phyloP scores from a whole-genome alignment of 306 rosid genomes.

The Fragaria iinumae region DNA sequence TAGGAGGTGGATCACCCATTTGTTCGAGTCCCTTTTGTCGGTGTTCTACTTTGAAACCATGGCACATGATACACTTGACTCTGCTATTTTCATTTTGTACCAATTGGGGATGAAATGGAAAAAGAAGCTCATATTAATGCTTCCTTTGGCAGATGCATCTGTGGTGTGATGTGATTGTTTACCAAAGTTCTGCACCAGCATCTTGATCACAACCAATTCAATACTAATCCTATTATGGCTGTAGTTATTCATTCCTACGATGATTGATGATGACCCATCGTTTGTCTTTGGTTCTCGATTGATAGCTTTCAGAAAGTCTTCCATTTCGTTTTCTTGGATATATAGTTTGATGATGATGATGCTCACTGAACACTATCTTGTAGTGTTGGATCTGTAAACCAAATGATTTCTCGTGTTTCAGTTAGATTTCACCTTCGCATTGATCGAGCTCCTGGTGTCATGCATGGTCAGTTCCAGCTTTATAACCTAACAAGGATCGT shows the following conservation, averaged over 20 bases:
- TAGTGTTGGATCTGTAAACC: too few species aligned
- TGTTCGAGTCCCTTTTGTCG: not conserved
- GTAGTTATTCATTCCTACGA: not conserved
- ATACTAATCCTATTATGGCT: not conserved
- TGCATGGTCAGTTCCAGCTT: too few species aligned
- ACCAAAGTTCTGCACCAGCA: not conserved
- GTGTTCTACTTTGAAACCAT: not conserved
- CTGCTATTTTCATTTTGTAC: not conserved
- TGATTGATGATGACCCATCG: not conserved
- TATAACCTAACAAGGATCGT: not conserved
- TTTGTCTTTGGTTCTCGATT: not conserved
- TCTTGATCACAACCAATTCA: not conserved
- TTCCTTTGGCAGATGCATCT: not conserved
- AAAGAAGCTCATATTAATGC: not conserved
- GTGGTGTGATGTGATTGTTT: not conserved
- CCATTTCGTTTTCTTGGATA: not conserved
- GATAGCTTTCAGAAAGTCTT: not conserved
- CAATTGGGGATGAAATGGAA: not conserved
- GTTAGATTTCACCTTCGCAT: too few species aligned
- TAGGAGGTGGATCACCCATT: not conserved
- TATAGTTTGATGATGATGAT: not conserved
- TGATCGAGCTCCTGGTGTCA: too few species aligned
- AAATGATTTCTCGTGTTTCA: too few species aligned
- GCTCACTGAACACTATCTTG: not conserved
- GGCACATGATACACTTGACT: not conserved